These are phyloP conservation scores for Chrysochromulina parva DNA, from an alignment of 78 protist genomes.

Conservation along the genomic window DNA sequence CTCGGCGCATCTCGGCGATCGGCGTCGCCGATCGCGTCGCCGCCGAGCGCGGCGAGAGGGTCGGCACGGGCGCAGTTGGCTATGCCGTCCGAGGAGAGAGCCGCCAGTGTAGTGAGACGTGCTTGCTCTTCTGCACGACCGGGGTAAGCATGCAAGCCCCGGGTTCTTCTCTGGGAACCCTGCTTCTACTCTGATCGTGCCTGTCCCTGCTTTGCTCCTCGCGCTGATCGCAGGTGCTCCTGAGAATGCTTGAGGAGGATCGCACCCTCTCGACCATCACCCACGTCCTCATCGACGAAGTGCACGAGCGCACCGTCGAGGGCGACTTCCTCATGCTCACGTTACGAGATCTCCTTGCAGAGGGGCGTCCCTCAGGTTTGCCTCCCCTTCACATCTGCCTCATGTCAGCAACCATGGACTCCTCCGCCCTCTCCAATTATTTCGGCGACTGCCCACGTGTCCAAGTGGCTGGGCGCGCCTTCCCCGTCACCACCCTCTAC, in stretches of 20 bases:
- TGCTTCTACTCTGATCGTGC: too few relatives aligned
- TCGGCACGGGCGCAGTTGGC: constrained; percentile 62
- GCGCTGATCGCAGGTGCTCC: too few relatives aligned
- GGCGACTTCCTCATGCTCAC: constrained; percentile 60
- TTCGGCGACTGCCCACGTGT: too few relatives aligned
- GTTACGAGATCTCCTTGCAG: too few relatives aligned
- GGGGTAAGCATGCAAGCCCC: constrained; percentile 30
- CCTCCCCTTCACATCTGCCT: too few relatives aligned
- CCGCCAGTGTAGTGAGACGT: constrained; percentile 38
- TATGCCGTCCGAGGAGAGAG: constrained; percentile 71
- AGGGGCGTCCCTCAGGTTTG: too few relatives aligned
- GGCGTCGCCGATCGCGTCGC: constrained; percentile 86
- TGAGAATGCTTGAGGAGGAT: background rate
- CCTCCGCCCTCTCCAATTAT: too few relatives aligned
- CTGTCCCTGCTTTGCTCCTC: too few relatives aligned
- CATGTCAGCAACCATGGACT: too few relatives aligned
- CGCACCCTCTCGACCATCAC: background rate
- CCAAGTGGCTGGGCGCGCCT: too few relatives aligned
- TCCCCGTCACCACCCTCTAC: too few relatives aligned
- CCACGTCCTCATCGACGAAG: constrained; percentile 48
- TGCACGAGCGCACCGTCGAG: constrained; percentile 83
- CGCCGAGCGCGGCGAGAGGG: constrained; percentile 64
- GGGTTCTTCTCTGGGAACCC: too few relatives aligned
- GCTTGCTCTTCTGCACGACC: constrained; percentile 61
- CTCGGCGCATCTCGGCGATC: constrained; percentile 87